A percentile compares a stretch with the other conserved stretches of the same genome.
Evolutionary conservation across 805 yeast genomes (phyloP).

Genomic region (Pichia sporocuriosa): DNA sequence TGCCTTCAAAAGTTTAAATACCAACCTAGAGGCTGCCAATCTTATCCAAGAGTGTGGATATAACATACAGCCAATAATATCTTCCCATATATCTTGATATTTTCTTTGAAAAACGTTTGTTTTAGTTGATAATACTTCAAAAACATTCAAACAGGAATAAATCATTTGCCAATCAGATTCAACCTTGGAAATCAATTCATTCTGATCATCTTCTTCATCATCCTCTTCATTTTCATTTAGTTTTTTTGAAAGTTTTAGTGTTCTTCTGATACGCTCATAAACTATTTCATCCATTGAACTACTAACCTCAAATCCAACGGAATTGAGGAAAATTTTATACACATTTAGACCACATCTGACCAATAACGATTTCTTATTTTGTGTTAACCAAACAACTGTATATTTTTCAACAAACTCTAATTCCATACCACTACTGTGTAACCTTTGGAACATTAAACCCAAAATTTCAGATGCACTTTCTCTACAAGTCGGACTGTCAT

Average conservation of each 20-base stretch:
- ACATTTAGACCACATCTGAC: conserved; percentile 69
- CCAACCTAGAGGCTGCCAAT: conserved; percentile 52
- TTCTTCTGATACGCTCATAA: conserved; percentile 18
- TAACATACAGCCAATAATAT: conserved; percentile 48
- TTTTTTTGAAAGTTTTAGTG: conserved; percentile 23
- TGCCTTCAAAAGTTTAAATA: conserved; percentile 43
- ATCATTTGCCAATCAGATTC: conserved; percentile 64
- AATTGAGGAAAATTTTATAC: conserved; percentile 53
- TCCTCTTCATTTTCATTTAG: conserved; percentile 33
- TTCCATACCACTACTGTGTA: conserved; percentile 27
- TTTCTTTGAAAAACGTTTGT: conserved; percentile 35
- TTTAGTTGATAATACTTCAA: conserved; percentile 18
- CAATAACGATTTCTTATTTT: conserved; percentile 44
- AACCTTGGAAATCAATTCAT: conserved; percentile 21
- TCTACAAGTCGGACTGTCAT: conserved; percentile 71
- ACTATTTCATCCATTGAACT: conserved; percentile 23
- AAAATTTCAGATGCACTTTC: conserved; percentile 72
- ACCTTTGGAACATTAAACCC: conserved; percentile 44
- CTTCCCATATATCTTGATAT: conserved; percentile 44
- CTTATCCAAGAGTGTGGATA: conserved; percentile 94
- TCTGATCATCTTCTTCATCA: conserved; percentile 24
- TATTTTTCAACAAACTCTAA: conserved; percentile 36
- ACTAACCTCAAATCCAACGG: conserved; percentile 36
- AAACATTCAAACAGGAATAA: conserved; percentile 54
- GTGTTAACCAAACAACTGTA: conserved; percentile 56